Evolutionary conservation across 345 rosid species (phyloP), one percentile per base, ranked within the genome.

Genomic region (Arabidopsis suecica): DNA sequence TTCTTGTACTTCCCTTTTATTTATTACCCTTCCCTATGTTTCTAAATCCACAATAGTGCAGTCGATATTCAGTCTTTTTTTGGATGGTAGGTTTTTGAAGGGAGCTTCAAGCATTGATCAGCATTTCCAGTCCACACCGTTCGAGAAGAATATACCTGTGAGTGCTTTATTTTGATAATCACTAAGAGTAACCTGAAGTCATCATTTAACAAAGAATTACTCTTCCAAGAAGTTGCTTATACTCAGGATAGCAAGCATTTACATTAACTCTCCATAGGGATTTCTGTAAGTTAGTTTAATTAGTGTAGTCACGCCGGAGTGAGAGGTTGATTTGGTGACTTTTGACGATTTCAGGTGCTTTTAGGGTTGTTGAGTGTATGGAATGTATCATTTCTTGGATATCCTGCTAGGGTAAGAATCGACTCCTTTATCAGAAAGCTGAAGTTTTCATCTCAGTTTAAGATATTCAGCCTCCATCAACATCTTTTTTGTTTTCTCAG

Each of bases 31-130:
- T 16, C 18, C 18, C 18, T 16, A 6, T 42, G 9, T 57, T 20
- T 47, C 49, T 45, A 55, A 25, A 70, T 55, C 49, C 45, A 18
- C 70, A 56, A 10, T 16, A 33, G 33, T 23, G 9, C 37, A 48
- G n/a, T 38, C 2, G 14, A 45, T 28, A 30, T 42, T 51, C 42
- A 51, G 8, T 14, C 18, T 14, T 71, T 32, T 40, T 74, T 16
- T 41, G 54, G 11, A 18, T 48, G 67, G 34, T 71, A 91, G 95
- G 88, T 91, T 94, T 90, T 87, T 95, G 69, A 78, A 88, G 68
- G 99, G 99, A 65, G 99, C 96, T 76, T 86, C 88, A 78, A 92
- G 91, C 84, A 84, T 95, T 68, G 98, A 92, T 83, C 87, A 89
- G 59, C 98, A 95, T 81, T 90, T 92, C 82, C 66, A 42, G 76